Conservation (phyloP, 495 filamentous ascomycete genomes). For the Xylaria cubensis region DNA sequence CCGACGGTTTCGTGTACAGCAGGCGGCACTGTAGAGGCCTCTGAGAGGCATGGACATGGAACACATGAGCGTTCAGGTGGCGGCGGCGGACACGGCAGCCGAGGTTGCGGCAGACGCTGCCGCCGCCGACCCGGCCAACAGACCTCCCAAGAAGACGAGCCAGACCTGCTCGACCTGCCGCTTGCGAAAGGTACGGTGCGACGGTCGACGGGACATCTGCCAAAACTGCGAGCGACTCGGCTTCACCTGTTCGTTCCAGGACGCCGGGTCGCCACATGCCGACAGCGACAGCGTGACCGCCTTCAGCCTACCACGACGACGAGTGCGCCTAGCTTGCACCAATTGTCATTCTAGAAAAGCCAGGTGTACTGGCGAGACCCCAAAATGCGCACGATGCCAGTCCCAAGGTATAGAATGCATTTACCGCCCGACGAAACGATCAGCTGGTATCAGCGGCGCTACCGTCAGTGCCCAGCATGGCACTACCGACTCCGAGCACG, state of each 20-base stretch:
- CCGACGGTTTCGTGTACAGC: constrained; percentile 4
- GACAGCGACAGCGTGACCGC: constrained; percentile 39
- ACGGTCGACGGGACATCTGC: constrained; percentile 52
- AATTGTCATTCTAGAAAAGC: constrained; percentile 58
- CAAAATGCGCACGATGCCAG: constrained; percentile 55
- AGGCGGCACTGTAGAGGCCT: constrained; percentile 3
- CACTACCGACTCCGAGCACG: constrained; percentile 40
- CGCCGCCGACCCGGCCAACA: constrained; percentile 41
- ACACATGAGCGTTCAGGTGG: constrained; percentile 46
- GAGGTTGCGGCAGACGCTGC: constrained; percentile 42
- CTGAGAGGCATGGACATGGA: constrained; percentile 41
- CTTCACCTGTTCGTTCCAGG: constrained; percentile 57
- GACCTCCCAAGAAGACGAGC: constrained; percentile 44
- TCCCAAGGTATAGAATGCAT: constrained; percentile 56
- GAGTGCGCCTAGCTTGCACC: constrained; percentile 56
- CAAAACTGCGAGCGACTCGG: constrained; percentile 58
- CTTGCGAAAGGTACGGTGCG: constrained; percentile 58
- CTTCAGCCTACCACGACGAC: constrained; percentile 52
- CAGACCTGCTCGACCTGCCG: constrained; percentile 57
- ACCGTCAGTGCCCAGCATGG: constrained; percentile 33
- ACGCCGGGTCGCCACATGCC: constrained; percentile 40
- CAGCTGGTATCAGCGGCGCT: constrained; percentile 32
- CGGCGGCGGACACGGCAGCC: constrained; percentile 43
- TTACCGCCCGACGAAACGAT: constrained; percentile 55
- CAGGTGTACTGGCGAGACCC: constrained; percentile 54